A percentile compares a stretch with the other conserved stretches of the same genome.
Evolutionary conservation across 139 green algal genomes (phyloP).

Genomic region (Chlorella vulgaris): DNA sequence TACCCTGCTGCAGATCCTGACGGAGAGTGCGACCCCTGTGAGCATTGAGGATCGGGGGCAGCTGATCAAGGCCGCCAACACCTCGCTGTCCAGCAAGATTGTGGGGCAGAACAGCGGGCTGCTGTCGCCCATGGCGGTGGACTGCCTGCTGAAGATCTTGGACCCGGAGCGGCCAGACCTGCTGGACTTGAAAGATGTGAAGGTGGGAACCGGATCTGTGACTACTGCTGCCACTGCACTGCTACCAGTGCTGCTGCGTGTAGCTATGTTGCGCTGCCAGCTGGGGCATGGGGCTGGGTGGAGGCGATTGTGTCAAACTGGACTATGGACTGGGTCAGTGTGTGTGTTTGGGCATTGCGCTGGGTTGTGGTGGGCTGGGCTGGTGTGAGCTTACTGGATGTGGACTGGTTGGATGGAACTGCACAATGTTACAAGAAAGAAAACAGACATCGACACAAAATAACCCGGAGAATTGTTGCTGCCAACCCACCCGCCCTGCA

Average conservation of each 20-base stretch:
- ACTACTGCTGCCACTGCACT: background rate
- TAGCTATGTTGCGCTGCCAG: too few species aligned
- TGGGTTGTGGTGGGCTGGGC: too few species aligned
- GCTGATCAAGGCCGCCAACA: slow-evolving; percentile 94
- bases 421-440: too few species aligned
- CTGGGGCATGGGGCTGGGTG: too few species aligned
- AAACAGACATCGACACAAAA: too few species aligned
- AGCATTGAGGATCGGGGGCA: slow-evolving; percentile 88
- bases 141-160: slow-evolving; percentile 88
- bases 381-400: too few species aligned
- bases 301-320: too few species aligned
- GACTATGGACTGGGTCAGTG: too few species aligned
- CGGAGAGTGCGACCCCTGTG: slow-evolving; percentile 82
- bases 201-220: slow-evolving; percentile 50
- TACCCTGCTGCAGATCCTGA: slow-evolving; percentile 18
- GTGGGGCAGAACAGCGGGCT: slow-evolving; percentile 94
- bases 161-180: slow-evolving; percentile 78
- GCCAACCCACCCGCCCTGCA: background rate
- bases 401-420: too few species aligned
- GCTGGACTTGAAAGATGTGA: slow-evolving; percentile 96
- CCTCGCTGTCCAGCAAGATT: slow-evolving; percentile 93
- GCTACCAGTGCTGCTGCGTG: background rate
- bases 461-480: background rate
- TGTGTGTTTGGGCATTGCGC: too few species aligned
- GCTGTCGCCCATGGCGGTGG: slow-evolving; percentile 97